These are phyloP conservation scores for Boechera stricta DNA, from an alignment of 345 rosid genomes.

Conservation along the genomic window DNA sequence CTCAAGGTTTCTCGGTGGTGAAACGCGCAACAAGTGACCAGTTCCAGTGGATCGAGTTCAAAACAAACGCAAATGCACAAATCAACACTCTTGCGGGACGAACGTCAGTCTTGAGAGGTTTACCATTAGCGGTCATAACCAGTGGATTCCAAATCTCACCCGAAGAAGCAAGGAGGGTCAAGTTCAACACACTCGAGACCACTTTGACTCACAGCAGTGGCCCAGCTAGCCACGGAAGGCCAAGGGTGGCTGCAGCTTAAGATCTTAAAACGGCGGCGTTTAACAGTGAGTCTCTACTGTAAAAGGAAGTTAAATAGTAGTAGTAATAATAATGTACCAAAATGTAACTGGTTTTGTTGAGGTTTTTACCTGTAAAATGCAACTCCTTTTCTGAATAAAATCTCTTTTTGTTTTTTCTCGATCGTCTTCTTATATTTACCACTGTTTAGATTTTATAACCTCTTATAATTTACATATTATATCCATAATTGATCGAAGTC, in stretches of 20 bases:
- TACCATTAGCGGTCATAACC: conserved; percentile 38
- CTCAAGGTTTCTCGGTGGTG: conserved; percentile 65
- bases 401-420: neutral
- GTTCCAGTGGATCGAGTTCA: conserved; percentile 70
- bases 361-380: conserved; percentile 33
- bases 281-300: neutral
- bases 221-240: conserved; percentile 34
- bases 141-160: conserved; percentile 40
- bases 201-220: conserved; percentile 44
- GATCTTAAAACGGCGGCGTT: neutral
- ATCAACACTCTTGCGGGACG: conserved; percentile 46
- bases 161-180: conserved; percentile 43
- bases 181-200: conserved; percentile 44
- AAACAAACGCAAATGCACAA: conserved; percentile 56
- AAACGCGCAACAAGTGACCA: conserved; percentile 54
- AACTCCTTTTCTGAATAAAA: conserved; percentile 32
- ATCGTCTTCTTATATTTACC: too few relatives aligned
- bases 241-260: conserved; percentile 27
- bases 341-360: conserved; percentile 42
- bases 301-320: conserved; percentile 31
- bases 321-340: conserved; percentile 23
- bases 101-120: conserved; percentile 42
- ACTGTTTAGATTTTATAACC: too few relatives aligned
- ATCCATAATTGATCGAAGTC: too few relatives aligned
- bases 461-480: too few relatives aligned